Evolutionary conservation across 139 green algal genomes (phyloP).

Genomic region (Desmodesmus armatus): DNA sequence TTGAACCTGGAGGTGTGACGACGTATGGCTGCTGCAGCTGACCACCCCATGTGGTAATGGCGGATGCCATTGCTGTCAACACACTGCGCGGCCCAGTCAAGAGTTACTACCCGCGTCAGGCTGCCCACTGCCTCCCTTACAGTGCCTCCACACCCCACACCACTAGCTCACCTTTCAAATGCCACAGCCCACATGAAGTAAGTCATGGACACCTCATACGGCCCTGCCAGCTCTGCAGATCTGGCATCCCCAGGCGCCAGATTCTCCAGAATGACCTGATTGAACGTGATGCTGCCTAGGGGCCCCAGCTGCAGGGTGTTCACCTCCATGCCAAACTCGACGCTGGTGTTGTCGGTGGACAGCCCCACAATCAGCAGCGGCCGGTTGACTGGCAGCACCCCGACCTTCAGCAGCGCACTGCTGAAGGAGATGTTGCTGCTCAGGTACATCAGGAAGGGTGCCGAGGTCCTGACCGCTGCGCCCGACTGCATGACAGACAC

Average conservation of each 20-base stretch:
- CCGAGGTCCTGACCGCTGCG: not conserved
- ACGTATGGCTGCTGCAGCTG: not conserved
- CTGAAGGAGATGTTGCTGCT: constrained; percentile 4
- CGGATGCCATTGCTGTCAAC: not conserved
- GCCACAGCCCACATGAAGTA: constrained; percentile 29
- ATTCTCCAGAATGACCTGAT: constrained; percentile 30
- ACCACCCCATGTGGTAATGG: not conserved
- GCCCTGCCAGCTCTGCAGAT: not conserved
- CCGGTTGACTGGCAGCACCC: constrained; percentile 20
- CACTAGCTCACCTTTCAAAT: constrained; percentile 16
- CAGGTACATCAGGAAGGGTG: constrained; percentile 28
- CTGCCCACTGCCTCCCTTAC: not conserved
- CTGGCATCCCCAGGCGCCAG: constrained; percentile 15
- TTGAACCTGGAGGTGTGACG: not conserved
- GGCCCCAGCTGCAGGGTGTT: constrained; percentile 16
- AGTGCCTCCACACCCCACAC: not conserved
- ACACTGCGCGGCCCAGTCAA: not conserved
- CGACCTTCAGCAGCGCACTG: not conserved
- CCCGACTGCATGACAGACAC: not conserved
- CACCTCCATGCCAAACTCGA: constrained; percentile 41
- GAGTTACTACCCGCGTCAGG: not conserved
- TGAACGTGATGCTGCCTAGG: not conserved
- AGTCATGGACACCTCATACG: not conserved
- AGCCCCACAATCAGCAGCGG: constrained; percentile 22
- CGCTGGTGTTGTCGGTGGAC: not conserved